A percentile compares a stretch with the other conserved stretches of the same genome.
Conservation (phyloP, 2,329 filamentous ascomycete species). For the Penicillium sp. region DNA sequence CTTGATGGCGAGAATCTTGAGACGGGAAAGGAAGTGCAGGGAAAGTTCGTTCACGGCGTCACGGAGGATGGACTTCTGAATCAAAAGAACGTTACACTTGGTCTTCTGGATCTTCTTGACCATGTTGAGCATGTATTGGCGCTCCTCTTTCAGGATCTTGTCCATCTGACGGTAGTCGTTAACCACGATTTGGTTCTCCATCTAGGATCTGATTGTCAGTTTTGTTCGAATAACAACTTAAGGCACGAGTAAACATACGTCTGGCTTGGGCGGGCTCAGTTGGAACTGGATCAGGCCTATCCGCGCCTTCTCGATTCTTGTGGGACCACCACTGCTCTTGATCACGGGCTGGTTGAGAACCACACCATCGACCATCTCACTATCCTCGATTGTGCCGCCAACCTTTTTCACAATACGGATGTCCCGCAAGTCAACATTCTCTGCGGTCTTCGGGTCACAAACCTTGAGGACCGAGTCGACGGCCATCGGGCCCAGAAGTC, state of each 20-base stretch:
- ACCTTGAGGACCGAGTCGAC: slow-evolving; percentile 95
- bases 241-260: slow-evolving; percentile 58
- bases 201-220: slow-evolving; percentile 51
- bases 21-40: slow-evolving; percentile 94
- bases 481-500: slow-evolving; percentile 92
- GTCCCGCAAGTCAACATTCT: slow-evolving; percentile 95
- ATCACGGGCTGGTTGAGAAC: slow-evolving; percentile 89
- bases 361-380: slow-evolving; percentile 91
- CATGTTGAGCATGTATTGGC: slow-evolving; percentile 95
- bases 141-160: slow-evolving; percentile 99
- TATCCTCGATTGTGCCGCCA: slow-evolving; percentile 96
- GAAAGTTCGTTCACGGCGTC: slow-evolving; percentile 98
- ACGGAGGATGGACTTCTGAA: slow-evolving; percentile 96
- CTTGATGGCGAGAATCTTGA: slow-evolving; percentile 93
- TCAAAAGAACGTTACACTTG: slow-evolving; percentile 97
- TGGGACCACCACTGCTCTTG: slow-evolving; percentile 87
- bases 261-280: slow-evolving; percentile 94
- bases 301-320: slow-evolving; percentile 92
- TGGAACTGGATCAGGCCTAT: slow-evolving; percentile 99
- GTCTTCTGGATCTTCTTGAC: slow-evolving; percentile 99
- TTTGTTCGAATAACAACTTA: neutral
- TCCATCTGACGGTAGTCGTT: slow-evolving; percentile 99
- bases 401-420: slow-evolving; percentile 97
- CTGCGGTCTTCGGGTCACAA: slow-evolving; percentile 90
- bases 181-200: slow-evolving; percentile 99